Evolutionary conservation across 345 rosid species (phyloP).

Genomic region (Hibiscus tridactylites): DNA sequence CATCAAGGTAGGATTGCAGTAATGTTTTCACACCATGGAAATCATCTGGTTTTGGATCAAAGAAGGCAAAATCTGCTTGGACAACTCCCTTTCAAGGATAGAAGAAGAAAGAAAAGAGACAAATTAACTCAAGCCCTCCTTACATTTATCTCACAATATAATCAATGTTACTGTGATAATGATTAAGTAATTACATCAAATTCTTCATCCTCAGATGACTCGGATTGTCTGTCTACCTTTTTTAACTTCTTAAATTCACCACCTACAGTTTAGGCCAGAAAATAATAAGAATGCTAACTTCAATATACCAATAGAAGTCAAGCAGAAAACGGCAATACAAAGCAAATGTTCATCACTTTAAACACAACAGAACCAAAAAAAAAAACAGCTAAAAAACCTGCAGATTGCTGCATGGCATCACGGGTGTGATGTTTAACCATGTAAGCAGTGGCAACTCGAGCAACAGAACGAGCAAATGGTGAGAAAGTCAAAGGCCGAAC

Average conservation of each 20-base stretch:
- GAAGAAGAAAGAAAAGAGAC: background rate
- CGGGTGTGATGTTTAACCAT: constrained; percentile 23
- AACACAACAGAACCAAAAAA: background rate
- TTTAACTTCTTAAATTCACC: constrained; percentile 18
- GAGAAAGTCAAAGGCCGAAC: constrained; percentile 56
- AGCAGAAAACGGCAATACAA: background rate
- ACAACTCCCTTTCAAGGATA: constrained; percentile 45
- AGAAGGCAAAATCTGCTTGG: constrained; percentile 88
- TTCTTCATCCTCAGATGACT: constrained; percentile 57
- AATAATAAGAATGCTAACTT: background rate
- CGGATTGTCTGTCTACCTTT: constrained; percentile 19
- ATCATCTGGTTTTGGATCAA: constrained; percentile 76
- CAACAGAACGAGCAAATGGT: constrained; percentile 59
- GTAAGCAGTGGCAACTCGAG: constrained; percentile 30
- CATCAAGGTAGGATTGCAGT: constrained; percentile 60
- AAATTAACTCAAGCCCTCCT: background rate
- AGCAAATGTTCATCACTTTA: background rate
- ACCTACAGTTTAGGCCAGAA: constrained; percentile 12
- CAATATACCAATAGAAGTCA: background rate
- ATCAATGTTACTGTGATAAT: background rate
- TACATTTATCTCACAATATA: background rate
- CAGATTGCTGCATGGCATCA: constrained; percentile 16
- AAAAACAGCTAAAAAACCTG: constrained; percentile 18
- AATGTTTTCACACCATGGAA: constrained; percentile 74
- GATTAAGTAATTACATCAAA: constrained; percentile 33